These are phyloP conservation scores for Stachybotrys echinatus DNA, from an alignment of 2,329 filamentous ascomycete genomes.

Conservation along the genomic window DNA sequence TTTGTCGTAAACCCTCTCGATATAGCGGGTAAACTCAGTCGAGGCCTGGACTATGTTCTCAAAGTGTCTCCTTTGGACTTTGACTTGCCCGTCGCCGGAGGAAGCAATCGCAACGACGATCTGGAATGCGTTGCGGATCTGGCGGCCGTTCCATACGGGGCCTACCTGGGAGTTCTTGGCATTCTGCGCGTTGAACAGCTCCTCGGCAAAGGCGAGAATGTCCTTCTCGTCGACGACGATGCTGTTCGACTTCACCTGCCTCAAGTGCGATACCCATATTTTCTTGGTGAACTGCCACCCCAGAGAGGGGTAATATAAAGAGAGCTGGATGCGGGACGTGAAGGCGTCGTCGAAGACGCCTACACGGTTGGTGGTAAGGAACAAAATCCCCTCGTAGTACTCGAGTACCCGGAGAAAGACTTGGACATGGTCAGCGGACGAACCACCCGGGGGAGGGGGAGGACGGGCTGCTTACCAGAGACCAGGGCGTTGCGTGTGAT, in stretches of 20 bases:
- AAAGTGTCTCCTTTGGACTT: too few species aligned
- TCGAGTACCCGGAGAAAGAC: constrained; percentile 34
- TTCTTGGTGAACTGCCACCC: not conserved
- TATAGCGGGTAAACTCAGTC: too few species aligned
- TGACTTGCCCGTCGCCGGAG: too few species aligned
- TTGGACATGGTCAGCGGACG: too few species aligned
- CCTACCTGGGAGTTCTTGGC: not conserved
- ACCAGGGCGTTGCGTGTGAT: constrained; percentile 14
- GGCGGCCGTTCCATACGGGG: not conserved
- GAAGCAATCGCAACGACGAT: not conserved
- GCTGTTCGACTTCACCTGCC: not conserved
- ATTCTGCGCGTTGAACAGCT: not conserved
- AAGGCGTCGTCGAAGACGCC: constrained; percentile 38
- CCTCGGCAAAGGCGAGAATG: too few species aligned
- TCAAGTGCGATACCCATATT: not conserved
- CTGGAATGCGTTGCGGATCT: not conserved
- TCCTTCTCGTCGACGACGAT: not conserved
- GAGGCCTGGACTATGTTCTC: too few species aligned
- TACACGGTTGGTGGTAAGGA: constrained; percentile 40
- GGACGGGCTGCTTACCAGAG: constrained; percentile 3
- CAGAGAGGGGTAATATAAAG: constrained; percentile 22
- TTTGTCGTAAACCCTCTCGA: too few species aligned
- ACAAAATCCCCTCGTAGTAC: constrained; percentile 34
- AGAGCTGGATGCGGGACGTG: constrained; percentile 31
- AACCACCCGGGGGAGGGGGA: too few species aligned